phyloP scores from a whole-genome alignment of 441 rosid genomes.

The Gossypium schwendimanii region DNA sequence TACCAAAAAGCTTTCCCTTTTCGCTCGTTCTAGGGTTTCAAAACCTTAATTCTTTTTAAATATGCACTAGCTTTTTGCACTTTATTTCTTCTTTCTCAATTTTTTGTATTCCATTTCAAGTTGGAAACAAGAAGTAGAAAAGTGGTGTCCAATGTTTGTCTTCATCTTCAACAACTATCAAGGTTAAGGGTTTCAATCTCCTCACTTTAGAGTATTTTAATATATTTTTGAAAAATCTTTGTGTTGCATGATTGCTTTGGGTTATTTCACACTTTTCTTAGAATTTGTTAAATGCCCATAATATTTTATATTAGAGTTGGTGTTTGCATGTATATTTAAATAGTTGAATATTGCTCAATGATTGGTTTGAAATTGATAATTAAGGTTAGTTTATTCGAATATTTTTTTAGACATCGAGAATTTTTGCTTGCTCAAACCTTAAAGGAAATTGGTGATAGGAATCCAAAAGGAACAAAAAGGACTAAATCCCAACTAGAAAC shows the following conservation, averaged over 20 bases:
- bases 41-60: background rate
- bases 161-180: too few relatives aligned
- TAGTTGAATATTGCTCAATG: background rate
- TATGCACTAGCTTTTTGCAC: background rate
- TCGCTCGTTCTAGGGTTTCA: background rate
- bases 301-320: background rate
- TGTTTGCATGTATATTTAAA: background rate
- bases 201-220: background rate
- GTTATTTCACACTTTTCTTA: background rate
- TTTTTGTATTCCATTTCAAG: background rate
- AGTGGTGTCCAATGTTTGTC: background rate
- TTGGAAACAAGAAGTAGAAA: background rate
- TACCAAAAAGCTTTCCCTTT: background rate
- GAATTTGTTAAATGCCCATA: background rate
- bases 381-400: background rate
- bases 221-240: background rate
- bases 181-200: background rate
- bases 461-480: background rate
- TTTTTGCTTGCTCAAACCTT: background rate
- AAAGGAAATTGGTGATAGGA: background rate
- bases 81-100: background rate
- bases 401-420: background rate
- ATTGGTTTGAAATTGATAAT: background rate
- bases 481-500: background rate
- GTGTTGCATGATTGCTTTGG: background rate